A percentile compares a stretch with the other conserved stretches of the same genome.
These are phyloP conservation scores for Ganoderma lingzhi DNA, from an alignment of 1,284 basidiomycete species.

Conservation along the genomic window DNA sequence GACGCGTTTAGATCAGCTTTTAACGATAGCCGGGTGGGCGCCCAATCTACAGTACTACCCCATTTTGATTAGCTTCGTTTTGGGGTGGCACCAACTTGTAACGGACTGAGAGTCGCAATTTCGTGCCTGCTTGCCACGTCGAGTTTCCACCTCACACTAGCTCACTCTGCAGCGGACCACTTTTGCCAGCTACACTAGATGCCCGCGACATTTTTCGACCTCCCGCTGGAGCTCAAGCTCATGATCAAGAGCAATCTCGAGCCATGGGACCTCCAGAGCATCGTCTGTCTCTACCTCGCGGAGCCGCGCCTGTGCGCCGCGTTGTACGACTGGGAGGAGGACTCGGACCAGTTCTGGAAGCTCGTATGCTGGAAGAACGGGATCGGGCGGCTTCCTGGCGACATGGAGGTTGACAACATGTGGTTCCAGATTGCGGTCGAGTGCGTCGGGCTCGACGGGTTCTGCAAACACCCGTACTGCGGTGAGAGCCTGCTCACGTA, in stretches of 20 bases:
- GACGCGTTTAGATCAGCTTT: neutral
- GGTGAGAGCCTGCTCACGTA: constrained; percentile 12
- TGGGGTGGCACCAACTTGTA: neutral
- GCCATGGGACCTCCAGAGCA: constrained; percentile 21
- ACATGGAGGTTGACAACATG: neutral
- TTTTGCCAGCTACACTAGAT: neutral
- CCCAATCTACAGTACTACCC: neutral
- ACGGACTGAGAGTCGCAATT: neutral
- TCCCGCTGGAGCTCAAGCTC: constrained; percentile 14
- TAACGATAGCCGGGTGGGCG: neutral
- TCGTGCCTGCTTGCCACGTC: neutral
- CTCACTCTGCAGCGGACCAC: neutral
- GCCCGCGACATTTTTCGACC: neutral
- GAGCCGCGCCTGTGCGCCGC: constrained; percentile 3
- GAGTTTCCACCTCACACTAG: neutral
- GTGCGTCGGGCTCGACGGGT: constrained; percentile 14
- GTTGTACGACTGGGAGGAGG: constrained; percentile 22
- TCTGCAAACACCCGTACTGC: constrained; percentile 20
- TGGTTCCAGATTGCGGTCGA: constrained; percentile 22
- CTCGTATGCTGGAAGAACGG: constrained; percentile 20
- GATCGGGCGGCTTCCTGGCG: constrained; percentile 11
- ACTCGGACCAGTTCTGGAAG: constrained; percentile 29
- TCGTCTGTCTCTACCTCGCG: constrained; percentile 20
- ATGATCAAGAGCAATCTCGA: constrained; percentile 16
- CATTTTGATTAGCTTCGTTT: neutral